phyloP scores from a whole-genome alignment of 805 yeast genomes.

The Wickerhamiella domercqiae region DNA sequence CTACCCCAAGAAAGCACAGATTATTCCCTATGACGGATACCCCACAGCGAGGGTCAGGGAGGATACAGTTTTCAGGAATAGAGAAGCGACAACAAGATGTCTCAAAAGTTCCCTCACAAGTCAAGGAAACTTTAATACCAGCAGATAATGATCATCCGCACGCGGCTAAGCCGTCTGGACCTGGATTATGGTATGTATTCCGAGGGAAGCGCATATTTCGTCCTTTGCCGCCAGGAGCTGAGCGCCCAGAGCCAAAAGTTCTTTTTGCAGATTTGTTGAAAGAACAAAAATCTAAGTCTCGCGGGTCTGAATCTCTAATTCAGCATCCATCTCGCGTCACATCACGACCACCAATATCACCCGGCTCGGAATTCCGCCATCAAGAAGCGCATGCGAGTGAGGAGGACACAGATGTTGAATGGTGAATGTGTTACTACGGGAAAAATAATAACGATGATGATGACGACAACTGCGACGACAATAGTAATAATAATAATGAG shows the following conservation, averaged over 20 bases:
- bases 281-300: no score
- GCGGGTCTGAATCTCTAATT: no score
- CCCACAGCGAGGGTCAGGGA: conserved; percentile 17
- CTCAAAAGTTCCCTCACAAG: not conserved
- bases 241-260: conserved; percentile 13
- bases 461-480: no score
- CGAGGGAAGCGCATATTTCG: conserved; percentile 26
- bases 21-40: conserved; percentile 17
- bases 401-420: conserved; percentile 13
- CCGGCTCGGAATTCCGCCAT: no score
- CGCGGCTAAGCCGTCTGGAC: conserved; percentile 14
- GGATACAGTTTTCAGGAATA: conserved; percentile 2
- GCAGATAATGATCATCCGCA: conserved; percentile 10
- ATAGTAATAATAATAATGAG: no score
- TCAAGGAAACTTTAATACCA: not conserved
- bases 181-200: conserved; percentile 27
- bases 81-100: not conserved
- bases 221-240: conserved; percentile 20
- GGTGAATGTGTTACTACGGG: not conserved
- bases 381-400: conserved; percentile 7
- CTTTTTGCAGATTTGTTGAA: conserved; percentile 12
- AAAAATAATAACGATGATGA: no score
- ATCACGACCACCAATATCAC: no score
- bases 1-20: conserved; percentile 13
- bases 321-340: no score